Percentiles rank a stretch among this genome's conserved stretches.
These are phyloP conservation scores for Monosporozyma servazzii DNA, from an alignment of 805 yeast species.

Conservation along the genomic window DNA sequence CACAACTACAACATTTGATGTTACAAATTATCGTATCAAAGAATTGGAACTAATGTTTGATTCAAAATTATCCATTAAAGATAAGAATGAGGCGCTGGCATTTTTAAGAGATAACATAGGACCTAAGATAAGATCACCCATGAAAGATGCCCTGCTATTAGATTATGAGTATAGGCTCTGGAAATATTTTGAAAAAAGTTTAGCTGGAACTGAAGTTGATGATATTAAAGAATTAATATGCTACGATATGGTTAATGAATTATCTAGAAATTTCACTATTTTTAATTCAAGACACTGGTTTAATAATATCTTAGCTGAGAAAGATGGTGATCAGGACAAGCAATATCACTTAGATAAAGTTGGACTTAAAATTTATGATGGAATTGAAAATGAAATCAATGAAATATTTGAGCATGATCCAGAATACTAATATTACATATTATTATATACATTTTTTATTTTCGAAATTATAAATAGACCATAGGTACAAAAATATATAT, in stretches of 20 bases:
- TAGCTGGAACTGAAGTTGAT: not conserved
- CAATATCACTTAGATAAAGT: slow-evolving; percentile 2
- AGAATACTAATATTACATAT: not conserved
- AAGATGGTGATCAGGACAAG: not conserved
- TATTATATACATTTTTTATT: not conserved
- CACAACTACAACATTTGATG: slow-evolving; percentile 14
- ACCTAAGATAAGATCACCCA: slow-evolving; percentile 11
- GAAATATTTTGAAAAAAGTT: slow-evolving; percentile 7
- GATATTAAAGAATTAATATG: not conserved
- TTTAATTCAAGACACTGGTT: slow-evolving; percentile 3
- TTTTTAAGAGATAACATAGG: slow-evolving; percentile 11
- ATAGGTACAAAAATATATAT: not conserved
- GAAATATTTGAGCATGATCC: slow-evolving; percentile 3
- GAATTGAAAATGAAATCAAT: not conserved
- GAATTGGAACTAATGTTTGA: slow-evolving; percentile 23
- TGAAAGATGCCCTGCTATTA: slow-evolving; percentile 23
- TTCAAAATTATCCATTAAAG: slow-evolving; percentile 5
- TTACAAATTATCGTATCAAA: slow-evolving; percentile 20
- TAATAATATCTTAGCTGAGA: not conserved
- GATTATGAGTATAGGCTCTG: slow-evolving; percentile 16
- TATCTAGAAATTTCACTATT: not conserved
- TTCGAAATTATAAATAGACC: too few species aligned
- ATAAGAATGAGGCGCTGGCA: slow-evolving; percentile 10
- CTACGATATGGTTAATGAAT: not conserved
- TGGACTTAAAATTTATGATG: slow-evolving; percentile 7